These are phyloP conservation scores for Heliocybe sulcata DNA, from an alignment of 1,284 basidiomycete species.

Conservation along the genomic window DNA sequence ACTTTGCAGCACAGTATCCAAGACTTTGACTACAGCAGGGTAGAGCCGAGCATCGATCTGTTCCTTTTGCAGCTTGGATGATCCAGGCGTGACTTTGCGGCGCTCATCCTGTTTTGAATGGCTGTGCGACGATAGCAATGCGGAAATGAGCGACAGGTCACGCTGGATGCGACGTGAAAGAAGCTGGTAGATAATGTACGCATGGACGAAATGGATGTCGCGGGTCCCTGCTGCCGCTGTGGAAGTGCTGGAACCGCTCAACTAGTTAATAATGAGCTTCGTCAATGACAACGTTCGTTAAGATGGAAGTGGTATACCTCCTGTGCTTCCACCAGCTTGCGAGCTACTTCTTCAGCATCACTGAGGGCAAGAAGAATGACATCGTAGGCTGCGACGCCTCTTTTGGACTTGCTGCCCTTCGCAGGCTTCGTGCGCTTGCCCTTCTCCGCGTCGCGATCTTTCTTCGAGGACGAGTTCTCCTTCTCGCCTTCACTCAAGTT, in stretches of 20 bases:
- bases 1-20: constrained; percentile 81
- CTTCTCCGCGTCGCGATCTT: constrained; percentile 26
- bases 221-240: constrained; percentile 39
- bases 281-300: not conserved
- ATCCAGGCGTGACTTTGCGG: constrained; percentile 13
- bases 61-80: constrained; percentile 33
- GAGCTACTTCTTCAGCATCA: constrained; percentile 80
- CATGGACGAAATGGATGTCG: constrained; percentile 78
- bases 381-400: constrained; percentile 78
- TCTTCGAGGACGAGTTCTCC: constrained; percentile 14
- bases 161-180: constrained; percentile 82
- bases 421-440: constrained; percentile 18
- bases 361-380: constrained; percentile 75
- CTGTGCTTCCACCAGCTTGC: constrained; percentile 74
- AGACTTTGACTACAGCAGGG: constrained; percentile 82
- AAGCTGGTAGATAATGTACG: constrained; percentile 82
- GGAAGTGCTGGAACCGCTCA: constrained; percentile 30
- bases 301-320: constrained; percentile 39
- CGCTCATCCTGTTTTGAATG: constrained; percentile 20
- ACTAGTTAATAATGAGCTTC: constrained; percentile 20
- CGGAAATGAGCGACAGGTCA: constrained; percentile 76
- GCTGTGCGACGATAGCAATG: constrained; percentile 38
- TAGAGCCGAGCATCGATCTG: constrained; percentile 62
- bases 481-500: constrained; percentile 28
- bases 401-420: constrained; percentile 49